Evolutionary conservation across 176 grass and related monocot species (phyloP).

Genomic region (Cenchrus fungigraminus): DNA sequence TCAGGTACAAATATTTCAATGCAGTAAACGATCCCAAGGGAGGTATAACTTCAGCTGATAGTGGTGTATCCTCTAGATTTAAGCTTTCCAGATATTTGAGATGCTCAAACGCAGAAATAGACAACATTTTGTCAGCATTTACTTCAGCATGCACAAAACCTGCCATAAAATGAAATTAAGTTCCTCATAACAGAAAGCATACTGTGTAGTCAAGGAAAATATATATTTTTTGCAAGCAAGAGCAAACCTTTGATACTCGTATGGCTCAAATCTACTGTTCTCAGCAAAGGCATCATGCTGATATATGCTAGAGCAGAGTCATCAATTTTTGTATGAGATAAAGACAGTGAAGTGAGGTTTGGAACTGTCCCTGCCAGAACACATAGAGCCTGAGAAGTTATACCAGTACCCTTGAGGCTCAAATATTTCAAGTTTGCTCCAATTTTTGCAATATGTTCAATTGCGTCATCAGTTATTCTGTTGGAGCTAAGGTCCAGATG

Average conservation of each 20-base stretch:
- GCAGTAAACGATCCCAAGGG: slow-evolving; percentile 58
- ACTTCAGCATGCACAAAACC: slow-evolving; percentile 52
- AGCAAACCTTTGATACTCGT: slow-evolving; percentile 74
- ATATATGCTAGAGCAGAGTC: slow-evolving; percentile 78
- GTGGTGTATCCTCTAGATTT: slow-evolving; percentile 66
- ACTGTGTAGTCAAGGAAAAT: slow-evolving; percentile 28
- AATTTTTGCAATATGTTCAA: slow-evolving; percentile 71
- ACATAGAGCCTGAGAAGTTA: slow-evolving; percentile 65
- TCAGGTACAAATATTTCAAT: slow-evolving; percentile 76
- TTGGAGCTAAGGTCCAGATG: slow-evolving; percentile 70
- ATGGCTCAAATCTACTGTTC: slow-evolving; percentile 58
- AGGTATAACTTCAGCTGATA: slow-evolving; percentile 66
- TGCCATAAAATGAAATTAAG: slow-evolving; percentile 45
- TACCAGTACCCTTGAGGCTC: slow-evolving; percentile 60
- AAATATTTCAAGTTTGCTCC: slow-evolving; percentile 75
- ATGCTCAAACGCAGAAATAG: slow-evolving; percentile 55
- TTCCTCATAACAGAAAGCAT: slow-evolving; percentile 6
- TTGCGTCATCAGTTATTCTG: slow-evolving; percentile 58
- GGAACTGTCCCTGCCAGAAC: slow-evolving; percentile 67
- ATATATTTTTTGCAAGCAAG: slow-evolving; percentile 36
- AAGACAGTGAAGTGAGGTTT: slow-evolving; percentile 64
- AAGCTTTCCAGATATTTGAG: slow-evolving; percentile 72
- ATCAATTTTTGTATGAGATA: slow-evolving; percentile 74
- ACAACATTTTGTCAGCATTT: slow-evolving; percentile 43
- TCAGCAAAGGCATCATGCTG: slow-evolving; percentile 69